Evolutionary conservation across 2,329 filamentous ascomycete species (phyloP).

Genomic region (Fusarium mangiferae): DNA sequence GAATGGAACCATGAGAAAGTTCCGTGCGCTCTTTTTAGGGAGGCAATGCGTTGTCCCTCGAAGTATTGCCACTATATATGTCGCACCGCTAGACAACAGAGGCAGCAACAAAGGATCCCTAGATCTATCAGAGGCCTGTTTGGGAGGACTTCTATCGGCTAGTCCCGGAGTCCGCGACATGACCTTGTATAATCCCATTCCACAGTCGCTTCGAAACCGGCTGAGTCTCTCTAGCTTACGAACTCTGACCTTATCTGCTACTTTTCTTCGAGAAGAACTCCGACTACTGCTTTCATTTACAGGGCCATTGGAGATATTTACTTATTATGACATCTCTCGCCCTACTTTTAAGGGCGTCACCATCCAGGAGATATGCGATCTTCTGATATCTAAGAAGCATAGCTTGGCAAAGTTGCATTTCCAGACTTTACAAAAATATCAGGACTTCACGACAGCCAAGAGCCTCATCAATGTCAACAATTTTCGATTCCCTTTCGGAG

Average conservation of each 20-base stretch:
- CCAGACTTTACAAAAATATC: no score
- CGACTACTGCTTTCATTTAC: background rate
- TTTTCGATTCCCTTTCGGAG: accelerated
- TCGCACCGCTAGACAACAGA: no score
- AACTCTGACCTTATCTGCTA: background rate
- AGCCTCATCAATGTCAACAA: background rate
- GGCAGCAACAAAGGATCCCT: no score
- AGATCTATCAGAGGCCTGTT: background rate
- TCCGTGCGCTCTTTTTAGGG: background rate
- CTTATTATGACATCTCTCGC: background rate
- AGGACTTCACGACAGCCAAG: background rate
- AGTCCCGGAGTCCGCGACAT: background rate
- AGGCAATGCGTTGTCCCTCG: background rate
- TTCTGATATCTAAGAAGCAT: background rate
- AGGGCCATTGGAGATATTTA: background rate
- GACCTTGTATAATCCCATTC: background rate
- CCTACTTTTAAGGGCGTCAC: background rate
- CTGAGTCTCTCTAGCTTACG: background rate
- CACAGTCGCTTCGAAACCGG: background rate
- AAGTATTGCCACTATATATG: background rate
- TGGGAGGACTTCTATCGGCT: background rate
- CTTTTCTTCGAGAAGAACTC: background rate
- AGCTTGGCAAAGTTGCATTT: background rate
- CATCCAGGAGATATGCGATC: background rate
- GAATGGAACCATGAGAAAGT: background rate